Evolutionary conservation across 140 eudicot genomes (phyloP).

Genomic region (Anethum foeniculum): DNA sequence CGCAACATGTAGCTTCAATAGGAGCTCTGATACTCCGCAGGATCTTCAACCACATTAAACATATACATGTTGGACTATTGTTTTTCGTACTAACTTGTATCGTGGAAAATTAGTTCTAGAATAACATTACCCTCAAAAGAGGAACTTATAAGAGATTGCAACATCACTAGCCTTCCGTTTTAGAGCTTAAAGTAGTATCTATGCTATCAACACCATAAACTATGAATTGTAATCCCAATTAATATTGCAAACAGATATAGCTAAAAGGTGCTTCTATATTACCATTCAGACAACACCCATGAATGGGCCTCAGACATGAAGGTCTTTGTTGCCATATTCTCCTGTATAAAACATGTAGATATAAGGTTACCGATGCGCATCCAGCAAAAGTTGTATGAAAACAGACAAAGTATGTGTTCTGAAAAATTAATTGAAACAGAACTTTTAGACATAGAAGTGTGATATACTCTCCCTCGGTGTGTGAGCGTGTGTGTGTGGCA

Average conservation of each 20-base stretch:
- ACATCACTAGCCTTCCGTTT: not conserved
- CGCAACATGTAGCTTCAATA: not conserved
- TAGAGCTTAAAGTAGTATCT: not conserved
- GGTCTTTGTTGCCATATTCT: conserved; percentile 80
- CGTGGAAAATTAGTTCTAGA: not conserved
- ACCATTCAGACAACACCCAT: conserved; percentile 52
- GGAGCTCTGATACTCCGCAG: not conserved
- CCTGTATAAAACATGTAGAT: conserved; percentile 25
- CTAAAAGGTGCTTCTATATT: conserved; percentile 3
- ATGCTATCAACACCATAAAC: not conserved
- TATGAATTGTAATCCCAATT: not conserved
- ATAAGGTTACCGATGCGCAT: not conserved
- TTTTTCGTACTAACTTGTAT: not conserved
- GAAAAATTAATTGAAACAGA: not conserved
- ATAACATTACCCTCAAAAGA: not conserved
- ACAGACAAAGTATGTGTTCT: not conserved
- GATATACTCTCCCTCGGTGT: not conserved
- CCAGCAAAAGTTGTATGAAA: not conserved
- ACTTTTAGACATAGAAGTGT: not conserved
- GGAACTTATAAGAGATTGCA: not conserved
- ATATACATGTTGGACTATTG: not conserved
- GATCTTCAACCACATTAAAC: not conserved
- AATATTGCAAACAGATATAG: not conserved
- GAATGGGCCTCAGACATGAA: conserved; percentile 69
- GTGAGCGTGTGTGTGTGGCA: not conserved